These are phyloP conservation scores for Metschnikowia amazonensis DNA, from an alignment of 805 yeast genomes.

Conservation along the genomic window DNA sequence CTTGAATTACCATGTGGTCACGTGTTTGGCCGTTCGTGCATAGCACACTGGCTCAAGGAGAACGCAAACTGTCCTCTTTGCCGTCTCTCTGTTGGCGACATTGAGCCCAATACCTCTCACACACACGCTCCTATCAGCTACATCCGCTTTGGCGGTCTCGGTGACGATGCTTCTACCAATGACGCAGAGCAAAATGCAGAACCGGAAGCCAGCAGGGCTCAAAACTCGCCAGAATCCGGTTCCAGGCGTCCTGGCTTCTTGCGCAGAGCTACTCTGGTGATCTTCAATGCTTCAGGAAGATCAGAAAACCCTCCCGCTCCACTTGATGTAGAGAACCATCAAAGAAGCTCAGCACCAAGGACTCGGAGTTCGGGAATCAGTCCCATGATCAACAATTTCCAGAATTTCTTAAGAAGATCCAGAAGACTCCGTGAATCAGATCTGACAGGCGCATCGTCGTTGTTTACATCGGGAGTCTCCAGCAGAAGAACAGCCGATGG, in stretches of 20 bases:
- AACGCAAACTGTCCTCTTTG: conserved; percentile 86
- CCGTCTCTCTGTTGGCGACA: conserved; percentile 40
- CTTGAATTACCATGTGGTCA: conserved; percentile 82
- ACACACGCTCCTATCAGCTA: conserved; percentile 11
- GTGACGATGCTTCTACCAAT: background rate
- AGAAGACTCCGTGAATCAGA: conserved; percentile 9
- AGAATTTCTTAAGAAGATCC: conserved; percentile 12
- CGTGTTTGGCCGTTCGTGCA: conserved; percentile 80
- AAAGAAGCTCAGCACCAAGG: background rate
- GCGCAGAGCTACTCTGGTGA: conserved; percentile 15
- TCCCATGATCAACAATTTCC: conserved; percentile 17
- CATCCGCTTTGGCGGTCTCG: conserved; percentile 15
- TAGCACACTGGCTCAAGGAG: conserved; percentile 74
- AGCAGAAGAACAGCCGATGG: conserved; percentile 47
- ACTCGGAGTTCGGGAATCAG: conserved; percentile 13
- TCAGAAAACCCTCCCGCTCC: conserved; percentile 14
- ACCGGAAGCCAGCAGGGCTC: background rate
- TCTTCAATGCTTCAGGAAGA: conserved; percentile 8
- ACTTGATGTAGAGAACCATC: conserved; percentile 1
- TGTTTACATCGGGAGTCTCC: conserved; percentile 47
- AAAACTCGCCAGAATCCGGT: background rate
- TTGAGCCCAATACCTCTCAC: conserved; percentile 5
- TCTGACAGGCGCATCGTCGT: conserved; percentile 9
- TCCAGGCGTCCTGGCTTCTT: conserved; percentile 8
- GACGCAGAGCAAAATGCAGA: background rate